Base-by-base conservation (phyloP, 106 monocot species). In the Chionographis japonica region DNA sequence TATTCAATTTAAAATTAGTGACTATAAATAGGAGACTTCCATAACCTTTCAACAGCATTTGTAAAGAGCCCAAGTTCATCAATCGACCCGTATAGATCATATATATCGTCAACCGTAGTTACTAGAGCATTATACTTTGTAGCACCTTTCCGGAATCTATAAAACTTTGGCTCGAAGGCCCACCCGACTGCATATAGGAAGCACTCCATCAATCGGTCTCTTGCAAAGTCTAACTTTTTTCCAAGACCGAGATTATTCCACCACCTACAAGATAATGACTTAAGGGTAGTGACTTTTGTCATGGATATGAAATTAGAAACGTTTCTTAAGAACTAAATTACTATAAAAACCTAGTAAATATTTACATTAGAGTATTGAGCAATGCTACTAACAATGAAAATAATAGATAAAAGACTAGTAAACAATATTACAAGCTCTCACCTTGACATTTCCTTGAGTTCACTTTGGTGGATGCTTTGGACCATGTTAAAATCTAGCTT, bases 21-120 rank as follows among this genome's bases (percentile, higher is more conserved):
- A 8, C 5, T 12, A 46, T 12, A 27, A 27, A 27, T 27, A 27
- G 27, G 27, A 27, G 27, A 27, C 35, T 38, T 2, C 16, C 12
- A 49, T 81, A n/a, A 86, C 90, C 76, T 78, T 7, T 76, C 43
- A 10, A 86, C 63, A 38, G 75, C 81, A 52, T 74, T 42, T 7
- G 86, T 90, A 59, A 90, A 90, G 6, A 78, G 72, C 16, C 72
- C 64, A 12, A 84, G 59, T 67, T 87, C 87, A 7, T 91, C 81
- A 3, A 79, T 40, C 16, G 87, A 59, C 15, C 81, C 87, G 69
- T 87, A 87, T 4, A 84, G 38, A 63, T 91, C 87, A 63, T 87
- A 91, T 10, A 86, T 42, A 64, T 90, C 86, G 65, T 90, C 86
- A 7, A 86, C 58, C 8, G 56, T 43, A 4, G 77, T 71, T 40